A percentile compares a stretch with the other conserved stretches of the same genome.
Conservation (phyloP, 495 filamentous ascomycete species). For the Thozetella sp. region DNA sequence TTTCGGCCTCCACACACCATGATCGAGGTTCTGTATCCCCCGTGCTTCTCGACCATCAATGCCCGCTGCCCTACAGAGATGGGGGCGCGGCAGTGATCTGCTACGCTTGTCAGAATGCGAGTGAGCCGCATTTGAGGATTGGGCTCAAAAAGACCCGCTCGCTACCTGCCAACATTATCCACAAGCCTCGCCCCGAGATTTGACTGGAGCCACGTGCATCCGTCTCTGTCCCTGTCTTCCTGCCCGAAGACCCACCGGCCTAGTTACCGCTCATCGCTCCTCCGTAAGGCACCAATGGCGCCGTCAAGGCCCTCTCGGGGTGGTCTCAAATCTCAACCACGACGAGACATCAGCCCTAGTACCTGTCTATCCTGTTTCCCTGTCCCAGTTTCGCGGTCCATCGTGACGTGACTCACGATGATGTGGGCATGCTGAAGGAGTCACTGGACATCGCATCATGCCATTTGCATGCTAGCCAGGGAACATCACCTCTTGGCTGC, state of each 20-base stretch:
- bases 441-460: constrained; percentile 23
- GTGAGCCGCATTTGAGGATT: not conserved
- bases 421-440: constrained; percentile 17
- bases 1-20: no score
- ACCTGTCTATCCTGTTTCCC: constrained; percentile 5
- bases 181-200: not conserved
- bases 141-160: not conserved
- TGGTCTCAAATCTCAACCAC: constrained; percentile 5
- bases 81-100: not conserved
- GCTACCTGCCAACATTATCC: not conserved
- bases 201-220: constrained; percentile 36
- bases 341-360: not conserved
- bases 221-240: constrained; percentile 15
- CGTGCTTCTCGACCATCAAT: not conserved
- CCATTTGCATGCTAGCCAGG: constrained; percentile 6
- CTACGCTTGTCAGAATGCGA: constrained; percentile 1
- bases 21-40: not conserved
- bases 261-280: constrained; percentile 19
- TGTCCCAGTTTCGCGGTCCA: not conserved
- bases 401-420: constrained; percentile 23
- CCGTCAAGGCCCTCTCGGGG: not conserved
- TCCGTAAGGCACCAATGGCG: constrained; percentile 21
- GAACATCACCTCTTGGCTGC: constrained; percentile 31
- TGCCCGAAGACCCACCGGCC: constrained; percentile 33
- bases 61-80: not conserved